Evolutionary conservation across 257 asterid species (phyloP).

Genomic region (Cruciata laevipes): DNA sequence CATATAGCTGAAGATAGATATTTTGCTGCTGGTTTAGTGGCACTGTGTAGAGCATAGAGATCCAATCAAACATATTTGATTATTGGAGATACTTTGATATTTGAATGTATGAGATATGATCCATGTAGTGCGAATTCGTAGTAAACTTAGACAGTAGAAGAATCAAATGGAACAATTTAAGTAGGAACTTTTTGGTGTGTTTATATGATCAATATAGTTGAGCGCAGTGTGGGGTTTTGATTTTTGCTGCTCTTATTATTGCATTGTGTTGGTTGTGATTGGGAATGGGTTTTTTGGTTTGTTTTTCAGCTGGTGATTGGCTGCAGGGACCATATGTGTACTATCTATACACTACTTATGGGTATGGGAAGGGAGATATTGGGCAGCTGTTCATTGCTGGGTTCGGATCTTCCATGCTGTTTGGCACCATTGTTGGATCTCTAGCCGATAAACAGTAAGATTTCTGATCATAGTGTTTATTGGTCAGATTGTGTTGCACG

Average conservation of each 20-base stretch:
- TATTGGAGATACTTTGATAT: background rate
- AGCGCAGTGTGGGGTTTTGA: too few species aligned
- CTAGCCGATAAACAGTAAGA: slow-evolving; percentile 50
- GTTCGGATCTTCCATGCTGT: slow-evolving; percentile 54
- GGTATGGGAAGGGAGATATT: slow-evolving; percentile 42
- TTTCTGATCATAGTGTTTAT: background rate
- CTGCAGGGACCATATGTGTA: slow-evolving; percentile 54
- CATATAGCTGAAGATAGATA: too few species aligned
- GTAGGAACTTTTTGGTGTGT: too few species aligned
- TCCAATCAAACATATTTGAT: background rate
- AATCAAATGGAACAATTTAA: too few species aligned
- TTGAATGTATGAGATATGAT: background rate
- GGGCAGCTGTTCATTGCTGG: slow-evolving; percentile 56
- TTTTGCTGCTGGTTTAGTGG: too few species aligned
- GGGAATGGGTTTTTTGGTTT: slow-evolving; percentile 3
- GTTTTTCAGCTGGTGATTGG: slow-evolving; percentile 46
- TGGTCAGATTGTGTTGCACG: background rate
- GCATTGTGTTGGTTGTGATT: background rate
- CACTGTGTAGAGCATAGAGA: background rate
- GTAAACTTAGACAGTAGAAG: too few species aligned
- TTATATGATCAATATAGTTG: too few species aligned
- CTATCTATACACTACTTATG: slow-evolving; percentile 45
- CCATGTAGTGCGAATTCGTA: background rate
- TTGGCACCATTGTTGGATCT: slow-evolving; percentile 55
- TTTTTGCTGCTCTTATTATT: background rate